These are phyloP conservation scores for Themeda triandra DNA, from an alignment of 176 grass and related monocot genomes.

Conservation along the genomic window DNA sequence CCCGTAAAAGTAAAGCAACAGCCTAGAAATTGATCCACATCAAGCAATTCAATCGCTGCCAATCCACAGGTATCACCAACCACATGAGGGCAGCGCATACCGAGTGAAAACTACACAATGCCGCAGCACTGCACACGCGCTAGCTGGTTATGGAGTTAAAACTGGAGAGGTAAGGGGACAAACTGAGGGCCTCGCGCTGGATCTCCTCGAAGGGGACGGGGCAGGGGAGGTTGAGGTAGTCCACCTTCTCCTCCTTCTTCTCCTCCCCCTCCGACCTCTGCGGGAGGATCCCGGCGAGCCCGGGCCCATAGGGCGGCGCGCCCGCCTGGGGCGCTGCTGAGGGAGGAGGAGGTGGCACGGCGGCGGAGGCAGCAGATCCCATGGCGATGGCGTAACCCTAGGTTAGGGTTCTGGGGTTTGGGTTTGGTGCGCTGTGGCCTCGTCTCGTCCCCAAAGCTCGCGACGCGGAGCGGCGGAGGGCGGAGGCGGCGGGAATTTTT, in stretches of 20 bases:
- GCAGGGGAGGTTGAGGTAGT: constrained; percentile 94
- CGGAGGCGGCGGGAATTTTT: constrained; percentile 12
- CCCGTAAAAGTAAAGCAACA: not conserved
- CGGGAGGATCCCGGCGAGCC: constrained; percentile 75
- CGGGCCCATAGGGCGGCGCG: constrained; percentile 43
- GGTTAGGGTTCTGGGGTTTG: constrained; percentile 20
- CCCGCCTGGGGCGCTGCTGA: constrained; percentile 18
- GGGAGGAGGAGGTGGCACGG: constrained; percentile 19
- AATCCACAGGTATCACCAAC: not conserved
- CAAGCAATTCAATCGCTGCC: constrained; percentile 6
- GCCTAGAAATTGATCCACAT: not conserved
- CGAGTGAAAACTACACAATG: constrained; percentile 17
- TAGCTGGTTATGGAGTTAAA: constrained; percentile 7
- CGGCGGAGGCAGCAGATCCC: constrained; percentile 55
- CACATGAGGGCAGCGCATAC: not conserved
- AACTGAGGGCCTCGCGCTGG: constrained; percentile 98
- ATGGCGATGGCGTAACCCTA: constrained; percentile 54
- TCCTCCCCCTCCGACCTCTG: constrained; percentile 49
- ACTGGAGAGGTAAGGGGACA: not conserved
- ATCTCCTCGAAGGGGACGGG: constrained; percentile 96
- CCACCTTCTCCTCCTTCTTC: constrained; percentile 62
- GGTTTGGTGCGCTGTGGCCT: not conserved
- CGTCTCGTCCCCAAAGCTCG: constrained; percentile 26
- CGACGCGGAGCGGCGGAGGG: not conserved
- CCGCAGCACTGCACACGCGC: constrained; percentile 11